Percentiles rank a stretch among this genome's conserved stretches.
Conservation (phyloP, 164 flowering plant species). For the Aristolochia californica region DNA sequence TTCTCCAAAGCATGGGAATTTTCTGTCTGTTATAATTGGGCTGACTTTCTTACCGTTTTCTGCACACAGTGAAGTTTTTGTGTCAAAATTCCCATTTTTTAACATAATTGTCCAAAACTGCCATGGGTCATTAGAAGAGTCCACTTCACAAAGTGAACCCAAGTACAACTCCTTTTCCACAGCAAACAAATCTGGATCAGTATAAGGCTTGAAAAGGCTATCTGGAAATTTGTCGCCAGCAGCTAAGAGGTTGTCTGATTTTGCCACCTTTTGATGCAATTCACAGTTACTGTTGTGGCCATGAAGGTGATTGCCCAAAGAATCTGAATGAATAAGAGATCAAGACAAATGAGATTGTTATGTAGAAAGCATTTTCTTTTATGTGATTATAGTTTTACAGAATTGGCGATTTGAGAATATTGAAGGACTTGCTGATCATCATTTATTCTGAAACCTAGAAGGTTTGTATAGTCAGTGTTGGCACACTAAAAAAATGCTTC, state of each 20-base stretch:
- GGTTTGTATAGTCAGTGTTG: too few species aligned
- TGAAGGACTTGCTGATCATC: too few species aligned
- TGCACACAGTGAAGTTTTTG: conserved; percentile 21
- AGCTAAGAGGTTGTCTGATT: conserved; percentile 17
- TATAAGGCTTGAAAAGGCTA: conserved; percentile 8
- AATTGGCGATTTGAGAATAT: too few species aligned
- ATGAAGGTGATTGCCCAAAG: conserved; percentile 8
- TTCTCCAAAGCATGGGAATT: conserved; percentile 26
- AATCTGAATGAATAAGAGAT: conserved; percentile 12
- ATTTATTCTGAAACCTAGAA: too few species aligned
- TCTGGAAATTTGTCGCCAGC: conserved; percentile 18
- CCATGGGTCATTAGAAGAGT: conserved; percentile 16
- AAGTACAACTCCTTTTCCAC: conserved; percentile 23
- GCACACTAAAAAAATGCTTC: too few species aligned
- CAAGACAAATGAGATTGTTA: neutral
- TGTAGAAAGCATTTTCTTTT: too few species aligned
- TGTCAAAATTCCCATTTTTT: conserved; percentile 34
- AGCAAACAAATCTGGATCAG: conserved; percentile 21
- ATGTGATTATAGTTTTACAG: too few species aligned
- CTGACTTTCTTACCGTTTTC: conserved; percentile 21
- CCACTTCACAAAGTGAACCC: conserved; percentile 18
- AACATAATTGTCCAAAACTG: conserved; percentile 35
- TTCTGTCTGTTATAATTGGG: conserved; percentile 15
- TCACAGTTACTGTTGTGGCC: conserved; percentile 11
- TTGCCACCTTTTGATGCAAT: conserved; percentile 16